A percentile compares a stretch with the other conserved stretches of the same genome.
phyloP scores from a whole-genome alignment of 192 early-diverging fungal genomes.

The Allomyces macrogynus region DNA sequence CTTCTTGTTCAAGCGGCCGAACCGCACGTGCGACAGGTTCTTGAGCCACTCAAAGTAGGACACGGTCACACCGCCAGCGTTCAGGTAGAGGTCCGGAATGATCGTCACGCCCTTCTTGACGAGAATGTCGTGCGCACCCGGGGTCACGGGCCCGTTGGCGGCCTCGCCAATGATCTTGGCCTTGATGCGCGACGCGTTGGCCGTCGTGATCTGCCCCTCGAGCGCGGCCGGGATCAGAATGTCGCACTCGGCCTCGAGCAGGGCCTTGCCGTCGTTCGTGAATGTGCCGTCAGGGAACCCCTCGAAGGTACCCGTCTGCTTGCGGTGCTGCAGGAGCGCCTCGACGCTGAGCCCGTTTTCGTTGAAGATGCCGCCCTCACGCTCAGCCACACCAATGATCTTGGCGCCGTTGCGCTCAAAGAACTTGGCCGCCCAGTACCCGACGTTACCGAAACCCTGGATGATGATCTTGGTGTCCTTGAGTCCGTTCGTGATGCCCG shows the following conservation, averaged over 20 bases:
- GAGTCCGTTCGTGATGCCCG: slow-evolving; percentile 36
- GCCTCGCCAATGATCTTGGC: slow-evolving; percentile 67
- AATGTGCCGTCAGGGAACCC: slow-evolving; percentile 41
- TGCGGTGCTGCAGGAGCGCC: slow-evolving; percentile 37
- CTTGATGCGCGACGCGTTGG: slow-evolving; percentile 48
- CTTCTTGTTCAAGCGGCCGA: slow-evolving; percentile 64
- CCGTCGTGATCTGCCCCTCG: slow-evolving; percentile 54
- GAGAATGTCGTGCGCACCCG: slow-evolving; percentile 46
- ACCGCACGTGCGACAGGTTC: slow-evolving; percentile 63
- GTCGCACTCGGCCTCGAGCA: slow-evolving; percentile 61
- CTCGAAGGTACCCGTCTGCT: slow-evolving; percentile 41
- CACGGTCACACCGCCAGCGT: slow-evolving; percentile 67
- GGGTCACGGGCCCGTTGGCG: slow-evolving; percentile 62
- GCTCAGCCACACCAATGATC: slow-evolving; percentile 50
- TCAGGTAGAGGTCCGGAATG: slow-evolving; percentile 55
- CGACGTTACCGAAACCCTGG: slow-evolving; percentile 74
- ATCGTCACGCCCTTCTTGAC: slow-evolving; percentile 35
- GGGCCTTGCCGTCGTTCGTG: slow-evolving; percentile 22
- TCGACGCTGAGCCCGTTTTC: slow-evolving; percentile 42
- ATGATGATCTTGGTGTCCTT: slow-evolving; percentile 42
- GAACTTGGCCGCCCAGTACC: slow-evolving; percentile 65
- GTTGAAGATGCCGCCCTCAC: slow-evolving; percentile 43
- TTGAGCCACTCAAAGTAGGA: slow-evolving; percentile 71
- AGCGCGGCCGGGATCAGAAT: slow-evolving; percentile 63
- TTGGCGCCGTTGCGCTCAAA: slow-evolving; percentile 60